Conservation (phyloP, 192 early-diverging fungal genomes). For the Coemansia sp. region DNA sequence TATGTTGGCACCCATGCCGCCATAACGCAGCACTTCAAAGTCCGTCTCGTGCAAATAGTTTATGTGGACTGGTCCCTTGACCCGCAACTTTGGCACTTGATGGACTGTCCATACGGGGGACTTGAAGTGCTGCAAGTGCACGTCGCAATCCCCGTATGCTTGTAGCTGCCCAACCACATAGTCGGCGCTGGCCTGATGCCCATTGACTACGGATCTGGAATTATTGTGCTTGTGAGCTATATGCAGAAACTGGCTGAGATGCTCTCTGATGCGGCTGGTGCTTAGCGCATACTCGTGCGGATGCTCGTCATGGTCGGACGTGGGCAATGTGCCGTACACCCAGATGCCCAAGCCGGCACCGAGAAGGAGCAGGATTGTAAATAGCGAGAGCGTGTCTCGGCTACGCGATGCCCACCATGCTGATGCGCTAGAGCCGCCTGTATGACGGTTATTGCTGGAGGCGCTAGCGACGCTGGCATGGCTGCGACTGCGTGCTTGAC, state of each 20-base stretch:
- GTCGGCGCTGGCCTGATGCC: constrained; percentile 41
- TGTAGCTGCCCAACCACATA: constrained; percentile 35
- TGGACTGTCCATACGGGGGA: constrained; percentile 45
- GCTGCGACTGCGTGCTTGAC: background rate
- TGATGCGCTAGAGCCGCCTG: background rate
- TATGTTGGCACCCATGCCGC: constrained; percentile 55
- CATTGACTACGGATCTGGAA: constrained; percentile 45
- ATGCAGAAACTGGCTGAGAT: constrained; percentile 30
- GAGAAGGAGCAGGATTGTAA: constrained; percentile 33
- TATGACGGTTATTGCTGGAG: background rate
- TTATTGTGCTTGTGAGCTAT: constrained; percentile 41
- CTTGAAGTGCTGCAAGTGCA: constrained; percentile 37
- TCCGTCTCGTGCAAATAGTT: constrained; percentile 42
- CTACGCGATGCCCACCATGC: constrained; percentile 32
- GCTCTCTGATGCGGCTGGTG: constrained; percentile 29
- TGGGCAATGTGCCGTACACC: constrained; percentile 49
- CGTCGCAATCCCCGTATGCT: constrained; percentile 32
- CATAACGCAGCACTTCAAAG: constrained; percentile 57
- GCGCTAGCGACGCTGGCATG: no score
- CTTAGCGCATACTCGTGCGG: constrained; percentile 46
- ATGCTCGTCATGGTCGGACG: constrained; percentile 40
- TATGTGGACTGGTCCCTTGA: constrained; percentile 12
- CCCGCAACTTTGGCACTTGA: constrained; percentile 10
- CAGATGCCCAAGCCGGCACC: constrained; percentile 40
- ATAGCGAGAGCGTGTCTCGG: constrained; percentile 24